Conservation (phyloP, 2,329 filamentous ascomycete species). For the Emergomyces pasteurianus region DNA sequence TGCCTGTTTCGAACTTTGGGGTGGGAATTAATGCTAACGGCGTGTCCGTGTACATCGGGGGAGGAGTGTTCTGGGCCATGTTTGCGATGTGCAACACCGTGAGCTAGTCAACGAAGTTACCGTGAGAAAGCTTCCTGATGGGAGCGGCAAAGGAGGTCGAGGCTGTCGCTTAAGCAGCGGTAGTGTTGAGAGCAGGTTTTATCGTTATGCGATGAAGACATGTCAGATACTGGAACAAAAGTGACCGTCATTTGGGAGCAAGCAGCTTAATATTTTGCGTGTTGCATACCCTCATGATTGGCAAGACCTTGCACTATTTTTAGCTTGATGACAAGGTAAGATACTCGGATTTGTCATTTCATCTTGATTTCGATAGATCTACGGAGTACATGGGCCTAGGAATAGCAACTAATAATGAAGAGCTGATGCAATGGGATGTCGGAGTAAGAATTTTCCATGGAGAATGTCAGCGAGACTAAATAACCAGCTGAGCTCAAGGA, state of each 20-base stretch:
- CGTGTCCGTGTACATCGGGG: not conserved
- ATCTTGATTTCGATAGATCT: too few species aligned
- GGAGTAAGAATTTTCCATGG: too few species aligned
- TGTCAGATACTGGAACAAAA: too few species aligned
- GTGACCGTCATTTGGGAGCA: not conserved
- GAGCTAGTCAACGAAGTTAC: not conserved
- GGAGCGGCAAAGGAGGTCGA: not conserved
- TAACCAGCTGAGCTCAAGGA: too few species aligned
- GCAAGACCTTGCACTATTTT: not conserved
- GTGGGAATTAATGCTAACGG: not conserved
- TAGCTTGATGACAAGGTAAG: not conserved
- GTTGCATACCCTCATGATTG: too few species aligned
- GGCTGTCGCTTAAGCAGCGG: not conserved
- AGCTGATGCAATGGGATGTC: too few species aligned
- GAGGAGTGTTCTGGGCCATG: not conserved
- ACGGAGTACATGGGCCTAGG: too few species aligned
- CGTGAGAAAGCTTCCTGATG: not conserved
- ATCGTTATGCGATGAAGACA: too few species aligned
- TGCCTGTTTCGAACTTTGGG: not conserved
- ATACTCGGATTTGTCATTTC: not conserved
- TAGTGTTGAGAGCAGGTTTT: too few species aligned
- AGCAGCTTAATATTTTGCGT: not conserved
- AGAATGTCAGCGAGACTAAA: too few species aligned
- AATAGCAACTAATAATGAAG: too few species aligned
- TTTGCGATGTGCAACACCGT: not conserved